Conservation (phyloP, 345 rosid species). For the Populus alba region DNA sequence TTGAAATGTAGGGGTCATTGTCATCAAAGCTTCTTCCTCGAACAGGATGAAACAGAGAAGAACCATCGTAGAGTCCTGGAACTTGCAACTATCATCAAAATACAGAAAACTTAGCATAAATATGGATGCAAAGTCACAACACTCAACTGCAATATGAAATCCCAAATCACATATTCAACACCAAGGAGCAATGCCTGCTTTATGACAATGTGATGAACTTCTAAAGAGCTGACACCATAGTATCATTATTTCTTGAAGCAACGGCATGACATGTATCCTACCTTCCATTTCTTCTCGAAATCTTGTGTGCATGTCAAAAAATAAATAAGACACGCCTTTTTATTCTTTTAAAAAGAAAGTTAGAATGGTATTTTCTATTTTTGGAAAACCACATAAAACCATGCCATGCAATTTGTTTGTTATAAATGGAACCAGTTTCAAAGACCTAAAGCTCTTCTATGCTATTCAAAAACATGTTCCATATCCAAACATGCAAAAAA, state of each 20-base stretch:
- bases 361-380: background rate
- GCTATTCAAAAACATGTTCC: background rate
- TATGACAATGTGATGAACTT: background rate
- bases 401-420: background rate
- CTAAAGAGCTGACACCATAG: background rate
- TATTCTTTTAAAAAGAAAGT: background rate
- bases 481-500: background rate
- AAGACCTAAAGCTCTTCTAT: background rate
- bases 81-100: conserved; percentile 55
- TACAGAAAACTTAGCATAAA: background rate
- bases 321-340: background rate
- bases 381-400: background rate
- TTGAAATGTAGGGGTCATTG: conserved; percentile 54
- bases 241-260: background rate
- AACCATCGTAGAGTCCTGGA: conserved; percentile 53
- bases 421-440: background rate
- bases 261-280: background rate
- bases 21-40: conserved; percentile 84
- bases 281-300: background rate
- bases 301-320: background rate
- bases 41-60: conserved; percentile 61
- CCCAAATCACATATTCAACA: background rate
- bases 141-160: background rate
- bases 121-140: background rate
- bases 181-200: background rate